Conservation (phyloP, 1,284 basidiomycete genomes). For the Melampsora americana region DNA sequence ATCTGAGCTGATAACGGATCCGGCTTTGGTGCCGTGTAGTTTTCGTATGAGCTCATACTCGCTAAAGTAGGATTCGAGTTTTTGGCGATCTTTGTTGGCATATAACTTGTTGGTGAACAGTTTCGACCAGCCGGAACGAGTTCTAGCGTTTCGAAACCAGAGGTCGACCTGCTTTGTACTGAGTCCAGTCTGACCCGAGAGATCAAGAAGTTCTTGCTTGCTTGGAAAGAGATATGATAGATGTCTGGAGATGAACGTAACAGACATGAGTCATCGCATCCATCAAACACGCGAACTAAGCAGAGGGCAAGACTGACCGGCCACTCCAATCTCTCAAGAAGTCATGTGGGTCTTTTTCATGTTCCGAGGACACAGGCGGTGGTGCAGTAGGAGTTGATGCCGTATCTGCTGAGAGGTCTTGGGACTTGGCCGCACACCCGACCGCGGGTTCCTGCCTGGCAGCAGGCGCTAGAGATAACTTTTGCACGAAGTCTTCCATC, state of each 20-base stretch:
- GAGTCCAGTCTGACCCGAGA: slow-evolving; percentile 5
- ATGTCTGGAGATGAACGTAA: slow-evolving; percentile 12
- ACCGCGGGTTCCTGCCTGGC: not conserved
- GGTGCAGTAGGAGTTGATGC: not conserved
- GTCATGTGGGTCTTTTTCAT: not conserved
- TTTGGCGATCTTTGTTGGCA: slow-evolving; percentile 13
- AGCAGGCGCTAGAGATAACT: not conserved
- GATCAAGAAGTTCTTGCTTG: not conserved
- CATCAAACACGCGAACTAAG: too few species aligned
- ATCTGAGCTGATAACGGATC: not conserved
- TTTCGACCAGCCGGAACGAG: slow-evolving; percentile 31
- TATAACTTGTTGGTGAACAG: slow-evolving; percentile 16
- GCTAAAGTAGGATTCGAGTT: slow-evolving; percentile 1
- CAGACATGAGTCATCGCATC: too few species aligned
- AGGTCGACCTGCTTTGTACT: not conserved
- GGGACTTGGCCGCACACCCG: not conserved
- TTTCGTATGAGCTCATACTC: slow-evolving; percentile 16
- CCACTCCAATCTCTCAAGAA: not conserved
- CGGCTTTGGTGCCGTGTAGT: not conserved
- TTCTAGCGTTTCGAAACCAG: slow-evolving; percentile 35
- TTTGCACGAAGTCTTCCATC: not conserved
- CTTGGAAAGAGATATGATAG: slow-evolving; percentile 27
- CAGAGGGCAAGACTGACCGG: not conserved
- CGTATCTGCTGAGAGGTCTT: not conserved
- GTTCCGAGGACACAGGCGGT: not conserved